Conservation (phyloP, 139 green algal species). For the Pseudopediastrum boryanum region DNA sequence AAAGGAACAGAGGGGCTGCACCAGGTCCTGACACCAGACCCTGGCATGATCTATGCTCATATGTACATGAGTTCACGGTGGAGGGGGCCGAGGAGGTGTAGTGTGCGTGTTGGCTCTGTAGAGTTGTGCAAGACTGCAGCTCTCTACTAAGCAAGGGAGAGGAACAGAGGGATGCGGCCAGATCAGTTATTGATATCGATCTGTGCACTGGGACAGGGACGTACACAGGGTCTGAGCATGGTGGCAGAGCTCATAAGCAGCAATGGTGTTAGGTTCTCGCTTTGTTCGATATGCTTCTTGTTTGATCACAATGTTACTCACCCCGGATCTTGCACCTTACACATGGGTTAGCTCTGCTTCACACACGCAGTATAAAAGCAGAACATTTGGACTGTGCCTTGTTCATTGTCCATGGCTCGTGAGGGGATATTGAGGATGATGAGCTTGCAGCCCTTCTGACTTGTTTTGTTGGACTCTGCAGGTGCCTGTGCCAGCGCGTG, state of each 20-base stretch:
- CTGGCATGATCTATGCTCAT: neutral
- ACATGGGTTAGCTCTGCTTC: neutral
- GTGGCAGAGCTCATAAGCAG: neutral
- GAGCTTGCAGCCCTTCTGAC: slow-evolving; percentile 1
- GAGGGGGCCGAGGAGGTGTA: too few relatives aligned
- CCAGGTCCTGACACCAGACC: neutral
- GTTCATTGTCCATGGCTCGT: neutral
- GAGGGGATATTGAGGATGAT: neutral
- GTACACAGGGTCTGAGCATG: neutral
- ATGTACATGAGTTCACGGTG: neutral
- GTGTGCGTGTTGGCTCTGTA: too few relatives aligned
- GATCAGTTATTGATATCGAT: too few relatives aligned
- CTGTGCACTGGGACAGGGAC: too few relatives aligned
- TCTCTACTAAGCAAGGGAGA: too few relatives aligned
- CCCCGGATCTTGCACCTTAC: neutral
- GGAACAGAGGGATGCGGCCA: too few relatives aligned
- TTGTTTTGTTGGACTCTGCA: too few relatives aligned
- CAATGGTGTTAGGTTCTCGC: too few relatives aligned
- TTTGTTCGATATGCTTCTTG: too few relatives aligned
- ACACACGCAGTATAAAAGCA: neutral
- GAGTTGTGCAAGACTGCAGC: too few relatives aligned
- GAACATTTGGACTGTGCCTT: neutral
- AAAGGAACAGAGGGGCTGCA: neutral
- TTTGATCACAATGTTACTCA: neutral
- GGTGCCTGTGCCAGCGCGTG: slow-evolving; percentile 11